Evolutionary conservation across 805 yeast genomes (phyloP).

Genomic region (Kuraishia piskuri): DNA sequence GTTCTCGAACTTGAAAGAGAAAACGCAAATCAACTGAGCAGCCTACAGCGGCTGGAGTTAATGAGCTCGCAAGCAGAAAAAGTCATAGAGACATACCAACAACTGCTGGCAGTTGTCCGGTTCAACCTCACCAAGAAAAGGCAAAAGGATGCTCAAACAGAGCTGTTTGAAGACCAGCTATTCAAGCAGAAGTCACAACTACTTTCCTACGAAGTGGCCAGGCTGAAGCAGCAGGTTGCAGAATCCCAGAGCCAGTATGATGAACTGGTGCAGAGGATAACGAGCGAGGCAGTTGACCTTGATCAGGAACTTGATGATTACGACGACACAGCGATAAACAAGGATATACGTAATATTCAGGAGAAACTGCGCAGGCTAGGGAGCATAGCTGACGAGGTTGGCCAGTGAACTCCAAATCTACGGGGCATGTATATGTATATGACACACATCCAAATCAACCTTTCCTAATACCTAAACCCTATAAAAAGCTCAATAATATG

Average conservation of each 20-base stretch:
- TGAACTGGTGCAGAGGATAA: not conserved
- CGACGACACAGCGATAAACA: not conserved
- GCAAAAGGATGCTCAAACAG: not conserved
- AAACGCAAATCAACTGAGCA: conserved; percentile 17
- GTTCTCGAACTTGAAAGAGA: conserved; percentile 14
- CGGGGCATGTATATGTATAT: not conserved
- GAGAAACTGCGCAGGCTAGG: not conserved
- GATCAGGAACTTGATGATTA: not conserved
- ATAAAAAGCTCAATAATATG: no score
- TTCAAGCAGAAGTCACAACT: conserved; percentile 3
- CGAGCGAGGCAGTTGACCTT: not conserved
- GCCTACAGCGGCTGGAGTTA: conserved; percentile 25
- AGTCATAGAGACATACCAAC: conserved; percentile 18
- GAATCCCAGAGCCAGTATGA: not conserved
- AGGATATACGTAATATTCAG: not conserved
- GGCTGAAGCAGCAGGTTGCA: not conserved
- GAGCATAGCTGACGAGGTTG: not conserved
- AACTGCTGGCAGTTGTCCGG: conserved; percentile 14
- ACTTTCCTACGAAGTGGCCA: not conserved
- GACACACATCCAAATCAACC: no score
- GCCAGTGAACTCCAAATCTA: no score
- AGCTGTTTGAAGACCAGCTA: not conserved
- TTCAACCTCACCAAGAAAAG: not conserved
- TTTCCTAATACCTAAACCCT: no score
- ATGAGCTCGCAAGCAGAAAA: conserved; percentile 17